Evolutionary conservation across 164 flowering plant species (phyloP).

Genomic region (Sedum album): DNA sequence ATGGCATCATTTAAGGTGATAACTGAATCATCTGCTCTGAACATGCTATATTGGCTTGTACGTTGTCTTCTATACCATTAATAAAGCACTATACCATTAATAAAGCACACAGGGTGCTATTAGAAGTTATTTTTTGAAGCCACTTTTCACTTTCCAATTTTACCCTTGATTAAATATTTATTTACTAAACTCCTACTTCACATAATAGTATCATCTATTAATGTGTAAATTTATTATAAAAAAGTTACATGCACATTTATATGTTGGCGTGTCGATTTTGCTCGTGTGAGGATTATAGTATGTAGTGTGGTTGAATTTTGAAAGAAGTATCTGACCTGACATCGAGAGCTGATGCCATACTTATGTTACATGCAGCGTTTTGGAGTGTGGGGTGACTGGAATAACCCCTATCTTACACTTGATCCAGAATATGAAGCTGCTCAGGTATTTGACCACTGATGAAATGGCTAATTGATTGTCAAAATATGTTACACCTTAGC

Average conservation of each 20-base stretch:
- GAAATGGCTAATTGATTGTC: neutral
- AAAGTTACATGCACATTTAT: no score
- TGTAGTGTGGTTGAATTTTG: conserved; percentile 6
- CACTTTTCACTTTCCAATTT: no score
- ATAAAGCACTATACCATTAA: no score
- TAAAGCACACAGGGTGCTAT: no score
- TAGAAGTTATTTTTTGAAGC: no score
- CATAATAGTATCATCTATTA: no score
- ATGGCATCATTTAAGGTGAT: conserved; percentile 90
- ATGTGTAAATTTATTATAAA: no score
- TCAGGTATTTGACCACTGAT: conserved; percentile 41
- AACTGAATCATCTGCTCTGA: conserved; percentile 9
- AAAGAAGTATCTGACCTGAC: neutral
- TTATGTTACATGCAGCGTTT: conserved; percentile 50
- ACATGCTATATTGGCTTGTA: neutral
- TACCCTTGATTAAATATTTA: no score
- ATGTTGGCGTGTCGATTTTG: no score
- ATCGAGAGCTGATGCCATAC: neutral
- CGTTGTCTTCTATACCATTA: no score
- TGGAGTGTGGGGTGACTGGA: conserved; percentile 98
- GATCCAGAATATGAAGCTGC: conserved; percentile 96
- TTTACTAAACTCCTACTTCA: no score
- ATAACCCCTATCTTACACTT: conserved; percentile 78
- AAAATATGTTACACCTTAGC: neutral
- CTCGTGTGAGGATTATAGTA: neutral